Percentiles rank a stretch among this genome's conserved stretches.
These are phyloP conservation scores for Salvia miltiorrhiza DNA, from an alignment of 257 asterid species.

Conservation along the genomic window DNA sequence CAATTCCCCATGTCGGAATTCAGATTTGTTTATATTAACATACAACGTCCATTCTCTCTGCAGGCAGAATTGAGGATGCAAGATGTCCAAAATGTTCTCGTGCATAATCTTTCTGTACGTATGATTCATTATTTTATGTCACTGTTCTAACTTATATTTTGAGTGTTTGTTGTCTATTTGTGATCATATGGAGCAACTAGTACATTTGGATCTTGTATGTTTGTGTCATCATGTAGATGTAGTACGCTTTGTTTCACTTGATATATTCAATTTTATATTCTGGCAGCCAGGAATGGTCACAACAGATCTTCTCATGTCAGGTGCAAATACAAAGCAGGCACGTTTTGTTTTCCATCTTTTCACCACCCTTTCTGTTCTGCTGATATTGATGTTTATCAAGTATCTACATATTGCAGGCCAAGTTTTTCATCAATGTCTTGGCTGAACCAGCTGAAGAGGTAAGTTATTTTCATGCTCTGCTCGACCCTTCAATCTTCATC, in stretches of 20 bases:
- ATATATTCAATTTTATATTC: neutral
- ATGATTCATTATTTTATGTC: constrained; percentile 10
- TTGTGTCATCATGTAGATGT: neutral
- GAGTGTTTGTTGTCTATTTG: neutral
- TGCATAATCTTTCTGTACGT: constrained; percentile 89
- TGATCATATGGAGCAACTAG: neutral
- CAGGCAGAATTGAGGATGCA: constrained; percentile 99
- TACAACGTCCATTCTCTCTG: constrained; percentile 4
- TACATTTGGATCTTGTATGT: neutral
- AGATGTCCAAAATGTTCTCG: constrained; percentile 75
- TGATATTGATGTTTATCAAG: constrained; percentile 5
- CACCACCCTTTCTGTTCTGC: neutral
- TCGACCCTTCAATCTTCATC: neutral
- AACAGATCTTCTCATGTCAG: constrained; percentile 96
- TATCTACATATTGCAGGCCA: constrained; percentile 58
- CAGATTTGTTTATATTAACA: constrained; percentile 12
- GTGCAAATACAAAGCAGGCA: constrained; percentile 92
- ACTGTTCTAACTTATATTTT: neutral
- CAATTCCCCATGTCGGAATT: neutral
- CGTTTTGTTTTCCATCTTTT: neutral
- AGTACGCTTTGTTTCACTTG: neutral
- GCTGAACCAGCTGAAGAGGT: constrained; percentile 98
- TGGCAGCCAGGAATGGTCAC: constrained; percentile 99
- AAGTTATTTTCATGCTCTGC: constrained; percentile 17
- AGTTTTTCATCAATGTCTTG: constrained; percentile 91